Evolutionary conservation across 1,284 basidiomycete species (phyloP), one percentile per base, ranked within the genome.

Genomic region (Sphaerobolus stellatus): DNA sequence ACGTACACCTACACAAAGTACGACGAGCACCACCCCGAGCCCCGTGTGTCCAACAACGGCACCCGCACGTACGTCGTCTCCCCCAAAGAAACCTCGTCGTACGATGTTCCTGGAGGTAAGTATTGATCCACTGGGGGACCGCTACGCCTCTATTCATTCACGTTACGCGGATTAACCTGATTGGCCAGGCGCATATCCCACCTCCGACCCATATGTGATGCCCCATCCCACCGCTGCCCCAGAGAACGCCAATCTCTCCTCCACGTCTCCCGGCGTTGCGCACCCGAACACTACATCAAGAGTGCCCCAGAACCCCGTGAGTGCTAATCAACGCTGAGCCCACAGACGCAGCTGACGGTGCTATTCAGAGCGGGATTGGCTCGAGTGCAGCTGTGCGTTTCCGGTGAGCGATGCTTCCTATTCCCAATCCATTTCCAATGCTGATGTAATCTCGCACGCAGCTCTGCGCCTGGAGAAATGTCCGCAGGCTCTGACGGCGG

Each of bases 41-140:
- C 80, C 1, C 64, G 72, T 50, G 20, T 68, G n/a, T 70, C 75
- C 16, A 34, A 41, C 31, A 64, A 70, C 25, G 78, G 80, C 43
- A 70, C 75, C 29, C 79, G 77, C 58, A 82, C 79, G 54, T 84
- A 87, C 63, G 82, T 87, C 59, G 84, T 86, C 59, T 84, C 83
- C 40, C 75, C 84, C 60, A 84, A 84, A 29, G 83, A 85, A 66
- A 75, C 78, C 34, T 71, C 79, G 43, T 78, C 79, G 24, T 86
- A 86, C 62, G 71, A 77, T 59, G 84, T 88, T 31, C 86, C 86
- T 3, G 50, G 50, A 20, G 50, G 50, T 51, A 38, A 24, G 36
- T 18, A 28, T 14, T 13, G 4, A 14, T 14, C 34, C 24, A 18
- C 11, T 25, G 28, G 4, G n/a, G 11, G 14, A 29, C 16, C 48